Base-by-base conservation (phyloP, 371 early-diverging fungal species). In the Nematocida minor region DNA sequence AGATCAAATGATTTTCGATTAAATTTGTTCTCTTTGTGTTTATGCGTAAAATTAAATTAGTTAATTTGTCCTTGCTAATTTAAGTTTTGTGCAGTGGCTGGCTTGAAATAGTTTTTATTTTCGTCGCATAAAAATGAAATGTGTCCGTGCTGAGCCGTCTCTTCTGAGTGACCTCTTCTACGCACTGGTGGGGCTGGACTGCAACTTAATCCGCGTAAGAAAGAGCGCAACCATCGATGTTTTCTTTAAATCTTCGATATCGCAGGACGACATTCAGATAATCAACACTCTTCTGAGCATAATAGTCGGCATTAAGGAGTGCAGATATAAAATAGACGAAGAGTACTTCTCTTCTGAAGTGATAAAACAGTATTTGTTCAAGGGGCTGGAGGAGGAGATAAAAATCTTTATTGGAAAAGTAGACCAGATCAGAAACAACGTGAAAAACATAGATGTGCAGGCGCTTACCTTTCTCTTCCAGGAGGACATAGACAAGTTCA, bases 241-340 rank as follows among this genome's bases (percentile, higher is more conserved):
- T 22, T 29, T 36, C 31, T 16, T 74, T 9, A 40, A 55, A 4
- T 20, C 31, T 7, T 22, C 25, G 20, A 22, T 74, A n/a, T 11
- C 25, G 4, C n/a, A 66, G 40, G 63, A 74, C 55, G 41, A 25
- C n/a, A 25, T 32, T 18, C 29, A 44, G 14, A 64, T 74, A 54
- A 38, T 74, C 11, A 34, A 38, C 18, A 38, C 14, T 4, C 54
- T 74, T 22, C 46, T 46, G 6, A 54, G 32, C 18, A 74, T 74
- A 11, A 29, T 62, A 29, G 9, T 63, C 27, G 77, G 77, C 6
- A 41, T 74, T 27, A 16, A 38, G 36, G 46, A 74, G 34, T 40
- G 67, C 60, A 64, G 55, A 60, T 74, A 74, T 42, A n/a, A 46
- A 18, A 64, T 64, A 40, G 77, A 74, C 2, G 63, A 64, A n/a